Conservation (phyloP, 768 basidiomycete species). For the Clavaria fumosa region DNA sequence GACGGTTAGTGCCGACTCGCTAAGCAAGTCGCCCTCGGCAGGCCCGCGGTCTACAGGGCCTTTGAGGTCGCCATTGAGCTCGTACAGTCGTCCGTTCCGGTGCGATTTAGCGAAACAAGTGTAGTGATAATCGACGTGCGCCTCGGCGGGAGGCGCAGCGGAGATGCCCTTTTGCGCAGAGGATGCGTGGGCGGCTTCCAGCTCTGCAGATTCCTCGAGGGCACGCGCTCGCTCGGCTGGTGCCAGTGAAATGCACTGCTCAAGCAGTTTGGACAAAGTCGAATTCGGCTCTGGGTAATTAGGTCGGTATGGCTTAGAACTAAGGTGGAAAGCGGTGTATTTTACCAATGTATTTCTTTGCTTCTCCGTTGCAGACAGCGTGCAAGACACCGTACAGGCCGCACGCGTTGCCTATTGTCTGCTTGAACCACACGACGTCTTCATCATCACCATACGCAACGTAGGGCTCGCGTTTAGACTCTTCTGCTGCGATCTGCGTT, state of each 20-base stretch:
- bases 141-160: slow-evolving; percentile 17
- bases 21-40: slow-evolving; percentile 15
- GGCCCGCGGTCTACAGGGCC: slow-evolving; percentile 19
- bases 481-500: slow-evolving; percentile 11
- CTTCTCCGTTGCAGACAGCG: slow-evolving; percentile 18
- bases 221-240: slow-evolving; percentile 18
- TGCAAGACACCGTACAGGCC: slow-evolving; percentile 24
- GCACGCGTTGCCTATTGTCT: slow-evolving; percentile 25
- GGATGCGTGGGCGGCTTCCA: slow-evolving; percentile 17
- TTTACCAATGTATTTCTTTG: slow-evolving; percentile 14
- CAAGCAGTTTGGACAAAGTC: slow-evolving; percentile 15
- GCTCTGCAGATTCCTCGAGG: slow-evolving; percentile 16
- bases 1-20: slow-evolving; percentile 10
- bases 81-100: slow-evolving; percentile 17
- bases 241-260: slow-evolving; percentile 12
- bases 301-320: too few relatives aligned
- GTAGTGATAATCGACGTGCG: slow-evolving; percentile 20
- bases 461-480: slow-evolving; percentile 15
- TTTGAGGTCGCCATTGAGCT: slow-evolving; percentile 21
- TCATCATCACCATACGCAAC: slow-evolving; percentile 18
- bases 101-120: slow-evolving; percentile 20
- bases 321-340: too few relatives aligned
- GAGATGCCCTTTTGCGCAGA: slow-evolving; percentile 20
- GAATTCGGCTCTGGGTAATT: slow-evolving; percentile 16
- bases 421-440: slow-evolving; percentile 22